These are phyloP conservation scores for Xerophyta viscosa DNA, from an alignment of 106 monocot genomes.

Conservation along the genomic window DNA sequence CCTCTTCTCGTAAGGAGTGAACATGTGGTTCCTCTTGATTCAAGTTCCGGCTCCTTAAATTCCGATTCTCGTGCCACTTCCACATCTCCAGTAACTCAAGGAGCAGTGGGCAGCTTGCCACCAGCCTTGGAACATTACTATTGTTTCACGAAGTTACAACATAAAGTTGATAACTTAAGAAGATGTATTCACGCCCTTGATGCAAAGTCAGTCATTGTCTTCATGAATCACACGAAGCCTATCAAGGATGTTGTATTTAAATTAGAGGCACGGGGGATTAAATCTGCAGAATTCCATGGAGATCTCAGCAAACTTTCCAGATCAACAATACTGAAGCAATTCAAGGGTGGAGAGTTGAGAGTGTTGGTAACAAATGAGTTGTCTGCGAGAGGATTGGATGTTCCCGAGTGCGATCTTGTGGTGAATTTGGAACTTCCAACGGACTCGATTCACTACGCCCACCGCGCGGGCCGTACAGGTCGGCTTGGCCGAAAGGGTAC, in stretches of 20 bases:
- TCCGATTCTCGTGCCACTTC: conserved; percentile 12
- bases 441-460: conserved; percentile 92
- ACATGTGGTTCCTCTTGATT: conserved; percentile 52
- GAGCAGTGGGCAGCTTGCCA: conserved; percentile 70
- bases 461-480: conserved; percentile 85
- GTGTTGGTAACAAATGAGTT: conserved; percentile 94
- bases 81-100: conserved; percentile 48
- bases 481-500: conserved; percentile 79
- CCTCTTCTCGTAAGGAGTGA: conserved; percentile 74
- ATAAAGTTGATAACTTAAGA: conserved; percentile 88
- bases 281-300: conserved; percentile 83
- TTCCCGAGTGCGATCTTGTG: conserved; percentile 87
- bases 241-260: conserved; percentile 89
- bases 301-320: conserved; percentile 81
- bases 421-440: conserved; percentile 93
- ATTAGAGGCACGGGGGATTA: conserved; percentile 85
- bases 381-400: conserved; percentile 91
- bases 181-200: conserved; percentile 84
- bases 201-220: conserved; percentile 69
- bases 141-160: conserved; percentile 58
- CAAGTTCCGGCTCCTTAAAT: conserved; percentile 1
- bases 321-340: conserved; percentile 74
- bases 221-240: conserved; percentile 87
- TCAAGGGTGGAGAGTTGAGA: conserved; percentile 70
- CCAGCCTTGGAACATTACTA: conserved; percentile 85